Percentiles rank a stretch among this genome's conserved stretches.
phyloP scores from a whole-genome alignment of 208 protist species.

The Crithidia fasciculata region DNA sequence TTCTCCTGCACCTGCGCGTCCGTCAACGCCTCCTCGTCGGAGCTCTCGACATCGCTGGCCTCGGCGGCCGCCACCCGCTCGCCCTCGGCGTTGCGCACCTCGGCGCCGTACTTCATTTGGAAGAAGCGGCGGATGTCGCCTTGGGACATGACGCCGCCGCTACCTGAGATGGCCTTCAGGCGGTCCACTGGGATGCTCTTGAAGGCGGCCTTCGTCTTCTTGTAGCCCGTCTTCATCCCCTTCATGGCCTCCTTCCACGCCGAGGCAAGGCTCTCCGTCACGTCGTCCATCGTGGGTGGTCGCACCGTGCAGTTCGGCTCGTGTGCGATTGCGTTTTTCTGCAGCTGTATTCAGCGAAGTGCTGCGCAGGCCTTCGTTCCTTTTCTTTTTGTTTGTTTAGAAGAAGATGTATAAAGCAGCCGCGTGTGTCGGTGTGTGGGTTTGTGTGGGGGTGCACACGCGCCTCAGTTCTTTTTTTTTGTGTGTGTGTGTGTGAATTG shows the following conservation, averaged over 20 bases:
- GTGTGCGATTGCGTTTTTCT: neutral
- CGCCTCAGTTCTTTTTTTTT: too few species aligned
- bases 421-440: too few species aligned
- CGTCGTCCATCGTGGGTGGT: conserved; percentile 59
- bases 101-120: conserved; percentile 63
- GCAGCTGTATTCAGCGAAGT: too few species aligned
- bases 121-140: conserved; percentile 66
- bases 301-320: too few species aligned
- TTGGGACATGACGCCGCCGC: conserved; percentile 39
- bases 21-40: conserved; percentile 75
- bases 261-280: conserved; percentile 60
- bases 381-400: too few species aligned
- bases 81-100: conserved; percentile 46
- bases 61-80: conserved; percentile 38
- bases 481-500: too few species aligned
- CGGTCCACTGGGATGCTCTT: conserved; percentile 57
- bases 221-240: conserved; percentile 72
- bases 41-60: conserved; percentile 61
- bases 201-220: conserved; percentile 73
- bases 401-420: too few species aligned
- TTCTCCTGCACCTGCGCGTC: conserved; percentile 84
- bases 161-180: conserved; percentile 38
- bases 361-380: too few species aligned
- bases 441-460: too few species aligned
- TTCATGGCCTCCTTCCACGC: conserved; percentile 82